Base-by-base conservation (phyloP, 306 rosid genomes). In the Dryas octopetala region DNA sequence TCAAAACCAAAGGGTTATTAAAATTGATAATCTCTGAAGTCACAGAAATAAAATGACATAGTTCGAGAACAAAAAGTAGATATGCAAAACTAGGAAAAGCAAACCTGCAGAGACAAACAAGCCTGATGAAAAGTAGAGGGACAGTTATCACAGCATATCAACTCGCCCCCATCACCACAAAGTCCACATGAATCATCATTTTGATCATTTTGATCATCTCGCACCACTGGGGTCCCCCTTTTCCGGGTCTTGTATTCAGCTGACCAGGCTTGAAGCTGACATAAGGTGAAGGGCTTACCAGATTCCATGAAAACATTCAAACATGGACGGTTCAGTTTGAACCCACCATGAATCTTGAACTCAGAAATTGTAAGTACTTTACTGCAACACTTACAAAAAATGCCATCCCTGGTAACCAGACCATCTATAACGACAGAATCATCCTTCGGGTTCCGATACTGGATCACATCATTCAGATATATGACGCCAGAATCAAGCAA, bases 261-360 rank as follows among this genome's bases (percentile, higher is more conserved):
- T 66, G 99, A 92, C 99, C 99, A 96, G 72, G 99, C 99, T 88
- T 90, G 92, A 89, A 96, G 98, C 85, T 89, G 97, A 85, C 98
- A 89, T 76, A 96, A 79, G 78, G 93, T 88, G 81, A 92, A 92
- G 73, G 98, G 85, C 85, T 89, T 85, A 61, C 97, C 98, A 83
- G 97, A 90, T 77, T 82, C 90, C 93, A 92, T 84, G 83, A 88
- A 92, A 86, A 96, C 91, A 85, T 96, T 92, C 87, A 88, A 79
- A 81, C 97, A 90, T 54, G 98, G 93, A 49, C 98, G 98, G 75
- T 84, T 90, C 68, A 84, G 81, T 66, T 82, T 87, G 85, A 85
- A 92, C 28, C 99, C 99, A 67, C 93, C 84, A 72, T 96, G 99
- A 80, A 66, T 61, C 85, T 86, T 96, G 95, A 96, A 96, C 82